These are phyloP conservation scores for Metschnikowia kofuensis DNA, from an alignment of 805 yeast species.

Conservation along the genomic window DNA sequence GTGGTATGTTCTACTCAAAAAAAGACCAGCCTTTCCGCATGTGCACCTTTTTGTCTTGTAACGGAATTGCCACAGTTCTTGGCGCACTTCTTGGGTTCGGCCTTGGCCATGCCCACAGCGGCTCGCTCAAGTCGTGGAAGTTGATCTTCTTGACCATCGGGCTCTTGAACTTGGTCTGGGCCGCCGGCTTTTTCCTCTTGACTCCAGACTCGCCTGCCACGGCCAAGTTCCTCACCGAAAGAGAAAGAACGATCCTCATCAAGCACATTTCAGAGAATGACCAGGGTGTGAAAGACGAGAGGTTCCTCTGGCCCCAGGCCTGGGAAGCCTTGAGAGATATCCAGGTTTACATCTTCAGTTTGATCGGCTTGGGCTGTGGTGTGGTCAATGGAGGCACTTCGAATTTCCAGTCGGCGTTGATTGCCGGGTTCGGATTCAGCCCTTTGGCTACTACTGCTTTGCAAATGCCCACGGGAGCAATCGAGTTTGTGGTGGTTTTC, in stretches of 20 bases:
- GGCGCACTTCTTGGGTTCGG: conserved; percentile 21
- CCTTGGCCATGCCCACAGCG: conserved; percentile 17
- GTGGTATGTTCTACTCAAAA: conserved; percentile 15
- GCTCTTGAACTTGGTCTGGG: conserved; percentile 15
- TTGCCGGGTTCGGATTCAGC: conserved; percentile 21
- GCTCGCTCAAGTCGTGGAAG: conserved; percentile 19
- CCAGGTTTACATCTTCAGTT: conserved; percentile 19
- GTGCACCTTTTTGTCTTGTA: conserved; percentile 17
- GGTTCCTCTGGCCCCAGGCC: conserved; percentile 16
- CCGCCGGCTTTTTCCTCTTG: conserved; percentile 16
- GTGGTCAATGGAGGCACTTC: conserved; percentile 25
- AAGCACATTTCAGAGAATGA: conserved; percentile 16
- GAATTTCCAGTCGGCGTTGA: conserved; percentile 21
- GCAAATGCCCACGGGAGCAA: conserved; percentile 24
- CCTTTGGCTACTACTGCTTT: conserved; percentile 20
- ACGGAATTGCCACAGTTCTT: conserved; percentile 21
- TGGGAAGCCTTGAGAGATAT: conserved; percentile 17
- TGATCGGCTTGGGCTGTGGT: conserved; percentile 16
- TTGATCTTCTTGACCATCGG: conserved; percentile 22
- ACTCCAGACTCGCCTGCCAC: conserved; percentile 21
- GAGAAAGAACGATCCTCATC: conserved; percentile 19
- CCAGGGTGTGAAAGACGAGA: conserved; percentile 17
- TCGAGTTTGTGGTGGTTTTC: conserved; percentile 18
- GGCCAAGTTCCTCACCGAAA: conserved; percentile 16
- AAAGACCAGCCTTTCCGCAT: conserved; percentile 16